phyloP scores from a whole-genome alignment of 768 basidiomycete species.

The Podaxis sp. region DNA sequence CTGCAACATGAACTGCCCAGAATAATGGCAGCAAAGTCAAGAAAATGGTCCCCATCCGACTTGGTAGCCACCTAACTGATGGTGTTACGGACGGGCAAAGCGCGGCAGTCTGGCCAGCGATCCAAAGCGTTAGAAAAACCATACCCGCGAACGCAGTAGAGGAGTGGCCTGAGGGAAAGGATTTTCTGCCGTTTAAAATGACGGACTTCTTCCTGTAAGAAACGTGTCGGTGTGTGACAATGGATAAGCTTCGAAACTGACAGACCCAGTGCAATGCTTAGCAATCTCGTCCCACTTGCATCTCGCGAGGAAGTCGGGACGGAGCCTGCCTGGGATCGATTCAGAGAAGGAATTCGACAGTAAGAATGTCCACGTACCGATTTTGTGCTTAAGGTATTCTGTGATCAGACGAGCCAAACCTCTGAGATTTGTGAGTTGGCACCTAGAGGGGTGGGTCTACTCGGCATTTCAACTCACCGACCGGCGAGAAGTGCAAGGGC shows the following conservation, averaged over 20 bases:
- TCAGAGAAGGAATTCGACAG: background rate
- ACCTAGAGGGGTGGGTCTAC: background rate
- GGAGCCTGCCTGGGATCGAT: constrained; percentile 42
- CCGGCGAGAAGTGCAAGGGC: constrained; percentile 47
- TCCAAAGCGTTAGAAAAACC: constrained; percentile 59
- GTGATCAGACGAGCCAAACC: constrained; percentile 50
- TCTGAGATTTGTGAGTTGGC: constrained; percentile 24
- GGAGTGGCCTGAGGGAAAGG: constrained; percentile 72
- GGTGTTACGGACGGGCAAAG: constrained; percentile 42
- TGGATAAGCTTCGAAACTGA: background rate
- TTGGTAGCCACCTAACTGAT: constrained; percentile 37
- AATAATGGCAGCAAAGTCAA: constrained; percentile 54
- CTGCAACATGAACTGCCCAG: constrained; percentile 61
- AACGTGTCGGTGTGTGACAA: constrained; percentile 1
- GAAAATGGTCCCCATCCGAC: constrained; percentile 44
- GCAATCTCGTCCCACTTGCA: constrained; percentile 57
- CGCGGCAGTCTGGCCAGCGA: constrained; percentile 65
- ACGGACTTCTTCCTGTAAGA: constrained; percentile 31
- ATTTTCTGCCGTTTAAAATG: constrained; percentile 52
- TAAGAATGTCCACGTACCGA: constrained; percentile 38
- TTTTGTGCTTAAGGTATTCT: constrained; percentile 52
- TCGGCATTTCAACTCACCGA: constrained; percentile 26
- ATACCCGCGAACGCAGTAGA: constrained; percentile 67
- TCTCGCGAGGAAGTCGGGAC: constrained; percentile 67
- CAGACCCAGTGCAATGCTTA: constrained; percentile 57